A percentile compares a stretch with the other conserved stretches of the same genome.
These are phyloP conservation scores for Eimeria praecox DNA, from an alignment of 169 alveolate genomes.

Conservation along the genomic window DNA sequence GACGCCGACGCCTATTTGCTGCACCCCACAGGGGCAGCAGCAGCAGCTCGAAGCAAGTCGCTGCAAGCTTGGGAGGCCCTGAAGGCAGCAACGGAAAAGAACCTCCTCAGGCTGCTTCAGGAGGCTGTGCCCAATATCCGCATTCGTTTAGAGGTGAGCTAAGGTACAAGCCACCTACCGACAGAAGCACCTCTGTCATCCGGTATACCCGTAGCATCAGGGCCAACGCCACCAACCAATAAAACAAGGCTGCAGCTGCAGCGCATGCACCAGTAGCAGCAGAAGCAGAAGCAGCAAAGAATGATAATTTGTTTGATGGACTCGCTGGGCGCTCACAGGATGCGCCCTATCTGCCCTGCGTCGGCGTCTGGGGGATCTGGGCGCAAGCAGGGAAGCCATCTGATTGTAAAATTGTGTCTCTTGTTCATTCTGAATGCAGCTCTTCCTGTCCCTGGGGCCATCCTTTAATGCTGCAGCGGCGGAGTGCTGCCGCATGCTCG, in stretches of 20 bases:
- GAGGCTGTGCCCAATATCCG: slow-evolving; percentile 61
- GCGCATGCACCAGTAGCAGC: not conserved
- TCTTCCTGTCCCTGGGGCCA: slow-evolving; percentile 72
- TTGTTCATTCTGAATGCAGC: slow-evolving; percentile 35
- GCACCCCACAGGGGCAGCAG: slow-evolving; percentile 68
- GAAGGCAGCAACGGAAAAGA: slow-evolving; percentile 21
- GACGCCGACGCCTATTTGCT: slow-evolving; percentile 57
- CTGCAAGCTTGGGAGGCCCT: slow-evolving; percentile 53
- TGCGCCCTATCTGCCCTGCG: not conserved
- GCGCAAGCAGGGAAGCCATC: too few relatives aligned
- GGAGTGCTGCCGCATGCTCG: slow-evolving; percentile 70
- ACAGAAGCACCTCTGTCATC: not conserved
- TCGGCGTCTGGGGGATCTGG: not conserved
- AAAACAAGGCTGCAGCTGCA: not conserved
- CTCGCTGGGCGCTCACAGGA: not conserved
- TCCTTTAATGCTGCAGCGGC: slow-evolving; percentile 54
- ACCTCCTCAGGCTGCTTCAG: slow-evolving; percentile 41
- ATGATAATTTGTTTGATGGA: not conserved
- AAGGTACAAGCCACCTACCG: not conserved
- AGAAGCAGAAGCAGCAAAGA: not conserved
- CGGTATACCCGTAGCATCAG: not conserved
- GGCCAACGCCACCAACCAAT: not conserved
- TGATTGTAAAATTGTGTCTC: not conserved
- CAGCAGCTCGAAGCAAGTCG: slow-evolving; percentile 48
- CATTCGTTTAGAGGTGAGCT: slow-evolving; percentile 26